A percentile compares a stretch with the other conserved stretches of the same genome.
These are phyloP conservation scores for Marchantia paleacea DNA, from an alignment of 225 moss, liverwort and hornwort genomes.

Conservation along the genomic window DNA sequence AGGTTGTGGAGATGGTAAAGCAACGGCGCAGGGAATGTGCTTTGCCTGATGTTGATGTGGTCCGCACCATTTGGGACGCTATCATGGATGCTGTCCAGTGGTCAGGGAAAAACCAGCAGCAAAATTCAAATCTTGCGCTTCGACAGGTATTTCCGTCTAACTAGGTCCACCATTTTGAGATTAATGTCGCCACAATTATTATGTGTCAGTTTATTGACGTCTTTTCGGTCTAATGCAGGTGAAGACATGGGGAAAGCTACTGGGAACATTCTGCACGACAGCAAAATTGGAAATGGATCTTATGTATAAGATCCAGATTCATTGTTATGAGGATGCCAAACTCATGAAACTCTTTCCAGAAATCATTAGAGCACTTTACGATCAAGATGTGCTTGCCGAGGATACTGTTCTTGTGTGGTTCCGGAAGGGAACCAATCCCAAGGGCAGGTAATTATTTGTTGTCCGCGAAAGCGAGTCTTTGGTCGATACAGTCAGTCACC, in stretches of 20 bases:
- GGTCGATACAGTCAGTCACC: too few species aligned
- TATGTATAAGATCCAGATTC: constrained; percentile 85
- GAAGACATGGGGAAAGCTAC: constrained; percentile 92
- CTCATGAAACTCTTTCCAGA: constrained; percentile 98
- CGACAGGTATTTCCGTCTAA: constrained; percentile 50
- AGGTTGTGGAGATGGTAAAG: constrained; percentile 93
- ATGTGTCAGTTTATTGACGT: background rate
- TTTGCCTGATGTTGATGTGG: constrained; percentile 82
- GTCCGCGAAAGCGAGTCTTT: too few species aligned
- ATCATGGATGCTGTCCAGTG: constrained; percentile 98
- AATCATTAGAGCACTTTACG: constrained; percentile 85
- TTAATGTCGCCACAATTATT: too few species aligned
- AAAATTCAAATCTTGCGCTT: constrained; percentile 83
- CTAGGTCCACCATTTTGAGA: background rate
- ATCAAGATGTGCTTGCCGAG: constrained; percentile 90
- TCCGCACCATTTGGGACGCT: constrained; percentile 92
- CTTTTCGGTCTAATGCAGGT: constrained; percentile 46
- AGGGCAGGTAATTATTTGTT: constrained; percentile 63
- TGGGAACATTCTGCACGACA: constrained; percentile 84
- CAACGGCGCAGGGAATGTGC: constrained; percentile 75
- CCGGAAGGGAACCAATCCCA: constrained; percentile 88
- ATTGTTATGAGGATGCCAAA: constrained; percentile 95
- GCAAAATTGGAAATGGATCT: constrained; percentile 89
- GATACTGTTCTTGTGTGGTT: constrained; percentile 92
- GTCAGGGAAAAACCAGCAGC: constrained; percentile 98